These are phyloP conservation scores for Leucosporidium creatinivorum DNA, from an alignment of 768 basidiomycete genomes.

Conservation along the genomic window DNA sequence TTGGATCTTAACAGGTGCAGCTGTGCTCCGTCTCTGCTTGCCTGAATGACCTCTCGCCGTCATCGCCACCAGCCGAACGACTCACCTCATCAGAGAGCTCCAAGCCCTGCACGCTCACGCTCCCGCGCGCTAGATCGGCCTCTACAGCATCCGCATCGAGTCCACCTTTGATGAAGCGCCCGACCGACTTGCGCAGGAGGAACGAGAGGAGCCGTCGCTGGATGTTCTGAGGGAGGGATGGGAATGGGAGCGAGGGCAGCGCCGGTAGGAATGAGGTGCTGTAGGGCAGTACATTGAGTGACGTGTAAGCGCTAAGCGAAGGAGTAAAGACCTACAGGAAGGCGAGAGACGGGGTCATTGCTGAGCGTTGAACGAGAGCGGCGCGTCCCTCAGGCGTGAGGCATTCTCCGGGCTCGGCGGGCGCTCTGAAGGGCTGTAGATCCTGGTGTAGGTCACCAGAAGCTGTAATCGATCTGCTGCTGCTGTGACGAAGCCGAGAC, in stretches of 20 bases:
- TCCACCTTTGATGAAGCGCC: constrained; percentile 78
- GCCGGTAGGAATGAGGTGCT: constrained; percentile 22
- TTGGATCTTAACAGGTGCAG: no score
- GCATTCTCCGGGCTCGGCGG: no score
- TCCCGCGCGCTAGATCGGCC: constrained; percentile 85
- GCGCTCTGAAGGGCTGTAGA: no score
- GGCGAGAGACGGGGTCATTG: no score
- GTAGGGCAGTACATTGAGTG: no score
- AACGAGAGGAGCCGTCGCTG: constrained; percentile 87
- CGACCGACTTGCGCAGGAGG: constrained; percentile 69
- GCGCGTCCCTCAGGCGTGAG: no score
- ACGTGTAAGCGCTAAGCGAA: no score
- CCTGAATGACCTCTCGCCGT: neutral
- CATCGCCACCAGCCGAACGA: constrained; percentile 20
- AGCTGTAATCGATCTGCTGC: no score
- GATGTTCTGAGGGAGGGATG: constrained; percentile 50
- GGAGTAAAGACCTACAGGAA: no score
- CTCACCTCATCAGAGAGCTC: constrained; percentile 68
- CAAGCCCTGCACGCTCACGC: constrained; percentile 74
- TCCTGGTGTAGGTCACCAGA: neutral
- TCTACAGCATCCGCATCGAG: constrained; percentile 80
- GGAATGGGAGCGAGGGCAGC: constrained; percentile 40
- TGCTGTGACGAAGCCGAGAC: no score
- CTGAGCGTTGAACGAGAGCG: no score
- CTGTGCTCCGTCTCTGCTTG: no score